phyloP scores from a whole-genome alignment of 225 moss, liverwort and hornwort genomes.

The Bryoerythrophyllum caledonicum region DNA sequence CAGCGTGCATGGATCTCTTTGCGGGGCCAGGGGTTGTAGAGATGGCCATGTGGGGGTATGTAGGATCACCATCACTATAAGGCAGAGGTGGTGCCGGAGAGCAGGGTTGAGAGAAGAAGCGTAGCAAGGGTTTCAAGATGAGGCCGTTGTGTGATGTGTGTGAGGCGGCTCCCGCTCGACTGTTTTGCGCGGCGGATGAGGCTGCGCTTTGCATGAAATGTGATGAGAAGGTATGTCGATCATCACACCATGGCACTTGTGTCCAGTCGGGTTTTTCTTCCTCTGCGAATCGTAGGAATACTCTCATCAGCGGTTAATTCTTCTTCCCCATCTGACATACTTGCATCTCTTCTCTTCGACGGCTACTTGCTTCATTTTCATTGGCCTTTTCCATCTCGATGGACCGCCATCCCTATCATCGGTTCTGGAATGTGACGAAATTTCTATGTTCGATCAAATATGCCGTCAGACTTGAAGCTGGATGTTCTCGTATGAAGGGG shows the following conservation, averaged over 20 bases:
- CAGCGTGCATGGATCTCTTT: no score
- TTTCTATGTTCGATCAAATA: background rate
- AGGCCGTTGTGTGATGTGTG: constrained; percentile 94
- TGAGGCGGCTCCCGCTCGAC: constrained; percentile 85
- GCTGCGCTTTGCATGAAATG: constrained; percentile 91
- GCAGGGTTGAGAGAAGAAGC: background rate
- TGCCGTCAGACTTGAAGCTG: background rate
- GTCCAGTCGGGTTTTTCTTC: background rate
- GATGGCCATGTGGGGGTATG: background rate
- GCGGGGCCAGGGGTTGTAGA: background rate
- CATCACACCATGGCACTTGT: background rate
- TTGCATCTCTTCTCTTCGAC: no score
- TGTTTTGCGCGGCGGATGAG: constrained; percentile 99
- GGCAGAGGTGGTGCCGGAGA: background rate
- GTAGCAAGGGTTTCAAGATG: constrained; percentile 42
- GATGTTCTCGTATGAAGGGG: no score
- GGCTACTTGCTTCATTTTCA: no score
- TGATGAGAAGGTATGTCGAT: constrained; percentile 75
- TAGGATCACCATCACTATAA: background rate
- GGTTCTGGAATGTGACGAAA: background rate
- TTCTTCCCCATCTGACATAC: no score
- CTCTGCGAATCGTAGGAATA: background rate
- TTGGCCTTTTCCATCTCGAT: no score
- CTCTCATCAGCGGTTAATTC: no score
- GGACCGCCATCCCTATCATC: no score